A percentile compares a stretch with the other conserved stretches of the same genome.
phyloP scores from a whole-genome alignment of 2,329 filamentous ascomycete genomes.

The Tricladium varicosporioides region DNA sequence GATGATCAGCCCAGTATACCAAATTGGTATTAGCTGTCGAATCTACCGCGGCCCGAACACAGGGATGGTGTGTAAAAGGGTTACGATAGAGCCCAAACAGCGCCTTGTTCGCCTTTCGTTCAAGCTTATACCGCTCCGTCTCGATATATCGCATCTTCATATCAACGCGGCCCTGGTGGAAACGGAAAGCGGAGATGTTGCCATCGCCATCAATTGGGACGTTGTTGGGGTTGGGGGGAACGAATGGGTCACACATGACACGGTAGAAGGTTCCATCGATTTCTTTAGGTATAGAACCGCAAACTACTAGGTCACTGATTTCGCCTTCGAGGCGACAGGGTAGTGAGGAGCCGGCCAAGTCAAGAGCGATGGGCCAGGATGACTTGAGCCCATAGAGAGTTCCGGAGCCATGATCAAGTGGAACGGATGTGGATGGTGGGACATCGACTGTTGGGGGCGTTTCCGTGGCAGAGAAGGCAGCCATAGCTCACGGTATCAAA shows the following conservation, averaged over 20 bases:
- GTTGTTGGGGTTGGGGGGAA: conserved; percentile 51
- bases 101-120: conserved; percentile 21
- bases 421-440: too few relatives aligned
- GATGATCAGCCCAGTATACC: conserved; percentile 51
- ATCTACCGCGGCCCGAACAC: conserved; percentile 45
- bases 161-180: conserved; percentile 40
- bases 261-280: conserved; percentile 43
- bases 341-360: neutral
- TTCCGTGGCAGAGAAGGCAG: too few relatives aligned
- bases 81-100: conserved; percentile 53
- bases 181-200: conserved; percentile 41
- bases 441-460: too few relatives aligned
- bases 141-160: conserved; percentile 44
- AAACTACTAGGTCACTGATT: conserved; percentile 36
- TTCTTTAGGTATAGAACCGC: conserved; percentile 38
- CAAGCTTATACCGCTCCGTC: conserved; percentile 38
- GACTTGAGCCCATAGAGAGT: too few relatives aligned
- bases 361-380: neutral
- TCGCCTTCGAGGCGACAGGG: conserved; percentile 39
- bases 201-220: conserved; percentile 36
- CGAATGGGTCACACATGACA: conserved; percentile 45
- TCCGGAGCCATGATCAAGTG: too few relatives aligned
- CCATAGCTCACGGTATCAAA: too few relatives aligned
- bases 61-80: conserved; percentile 52
- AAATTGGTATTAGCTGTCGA: conserved; percentile 59